Evolutionary conservation across 2,329 filamentous ascomycete species (phyloP), one percentile per base, ranked within the genome.

Genomic region (Xylaria sp.): DNA sequence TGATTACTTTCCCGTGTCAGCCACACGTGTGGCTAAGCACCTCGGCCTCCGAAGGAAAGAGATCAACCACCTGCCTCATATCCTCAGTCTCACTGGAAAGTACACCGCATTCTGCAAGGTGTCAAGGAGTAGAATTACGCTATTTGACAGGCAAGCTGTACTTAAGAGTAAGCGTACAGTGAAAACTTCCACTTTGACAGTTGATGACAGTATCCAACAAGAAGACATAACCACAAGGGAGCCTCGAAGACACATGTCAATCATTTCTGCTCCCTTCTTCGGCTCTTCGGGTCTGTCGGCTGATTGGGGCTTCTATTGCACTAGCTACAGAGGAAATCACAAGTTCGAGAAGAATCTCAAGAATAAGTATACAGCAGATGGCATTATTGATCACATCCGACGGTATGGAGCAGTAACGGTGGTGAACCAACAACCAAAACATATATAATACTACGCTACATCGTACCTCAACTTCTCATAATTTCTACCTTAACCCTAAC

Each of bases 1-100:
- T 0, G 61, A 65, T 49, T 79, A 76, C 59, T 69, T 75, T 45
- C 75, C 77, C 31, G 33, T 75, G n/a, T 55, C 47, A 38, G 9
- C 21, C 6, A 54, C 8, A 12, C 33, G 17, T 50, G 61, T 52
- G 38, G 23, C 23, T 23, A 53, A 49, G 19, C 2, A 54, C 3
- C n/a, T 31, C 9, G 33, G 50, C 23, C 40, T 53, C 40, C 3
- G 19, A 17, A 60, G 14, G 21, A 54, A 47, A 15, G 50, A 38
- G 15, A 23, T 55, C 40, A 60, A 42, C 38, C 50, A 21, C 33
- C 38, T 60, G 14, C 57, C 57, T 4, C 42, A 49, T 38, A 23
- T 55, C 40, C 21, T 21, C 42, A 55, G 42, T 42, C 50, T 60
- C 4, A 49, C 50, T 28, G 50, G 57, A 54, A 42, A 28, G n/a